Conservation (phyloP, 306 rosid genomes). For the Vigna unguiculata region DNA sequence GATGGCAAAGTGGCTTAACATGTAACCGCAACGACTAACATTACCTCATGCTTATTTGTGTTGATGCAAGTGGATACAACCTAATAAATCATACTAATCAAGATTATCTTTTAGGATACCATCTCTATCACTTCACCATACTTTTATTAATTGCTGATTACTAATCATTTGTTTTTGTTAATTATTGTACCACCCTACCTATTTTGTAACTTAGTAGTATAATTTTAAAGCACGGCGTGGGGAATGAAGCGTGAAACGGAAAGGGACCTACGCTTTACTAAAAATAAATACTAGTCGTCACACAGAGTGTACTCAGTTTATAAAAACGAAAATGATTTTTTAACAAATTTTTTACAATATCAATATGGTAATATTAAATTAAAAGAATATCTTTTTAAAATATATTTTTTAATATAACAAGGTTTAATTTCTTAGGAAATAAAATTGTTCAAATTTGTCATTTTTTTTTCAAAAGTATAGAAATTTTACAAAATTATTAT, state of each 20-base stretch:
- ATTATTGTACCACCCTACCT: neutral
- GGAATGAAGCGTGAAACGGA: neutral
- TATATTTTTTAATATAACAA: no score
- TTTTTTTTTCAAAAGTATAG: no score
- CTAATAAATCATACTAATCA: neutral
- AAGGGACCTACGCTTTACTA: no score
- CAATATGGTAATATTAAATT: no score
- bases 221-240: neutral
- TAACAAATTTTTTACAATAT: no score
- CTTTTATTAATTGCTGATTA: neutral
- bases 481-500: no score
- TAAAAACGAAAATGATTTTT: no score
- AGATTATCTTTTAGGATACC: neutral
- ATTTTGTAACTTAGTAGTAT: neutral
- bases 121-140: neutral
- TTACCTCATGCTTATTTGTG: neutral
- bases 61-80: neutral
- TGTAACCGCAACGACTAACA: neutral
- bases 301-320: no score
- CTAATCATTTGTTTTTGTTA: neutral
- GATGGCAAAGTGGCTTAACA: neutral
- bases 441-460: no score
- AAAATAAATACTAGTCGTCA: no score
- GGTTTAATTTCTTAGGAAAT: no score
- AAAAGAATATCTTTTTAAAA: no score